Percentiles rank a stretch among this genome's conserved stretches.
Evolutionary conservation across 306 rosid genomes (phyloP).

Genomic region (Crotalaria pallida): DNA sequence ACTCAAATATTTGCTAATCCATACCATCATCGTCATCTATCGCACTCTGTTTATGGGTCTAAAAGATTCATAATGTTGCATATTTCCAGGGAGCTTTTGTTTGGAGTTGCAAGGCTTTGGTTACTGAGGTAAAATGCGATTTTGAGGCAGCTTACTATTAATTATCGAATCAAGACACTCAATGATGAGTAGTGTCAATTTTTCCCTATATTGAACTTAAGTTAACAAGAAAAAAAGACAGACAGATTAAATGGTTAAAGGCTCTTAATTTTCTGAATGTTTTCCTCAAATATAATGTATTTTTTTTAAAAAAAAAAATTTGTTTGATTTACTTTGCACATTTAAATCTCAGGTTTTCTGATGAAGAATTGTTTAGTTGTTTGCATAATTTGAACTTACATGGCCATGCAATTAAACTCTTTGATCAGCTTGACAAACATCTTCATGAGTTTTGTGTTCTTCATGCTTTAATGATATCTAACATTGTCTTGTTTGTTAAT

Average conservation of each 20-base stretch:
- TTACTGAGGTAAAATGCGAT: constrained; percentile 70
- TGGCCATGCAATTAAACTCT: not conserved
- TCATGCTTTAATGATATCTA: constrained; percentile 19
- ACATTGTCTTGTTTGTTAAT: constrained; percentile 12
- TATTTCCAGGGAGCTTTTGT: constrained; percentile 84
- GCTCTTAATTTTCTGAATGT: not conserved
- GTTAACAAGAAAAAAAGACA: not conserved
- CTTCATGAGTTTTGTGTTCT: not conserved
- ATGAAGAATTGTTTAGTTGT: not conserved
- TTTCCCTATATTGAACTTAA: not conserved
- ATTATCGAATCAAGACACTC: not conserved
- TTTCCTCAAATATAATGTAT: not conserved
- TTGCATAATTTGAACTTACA: not conserved
- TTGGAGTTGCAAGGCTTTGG: constrained; percentile 90
- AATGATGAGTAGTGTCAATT: not conserved
- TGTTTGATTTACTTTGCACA: not conserved
- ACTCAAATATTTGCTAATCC: not conserved
- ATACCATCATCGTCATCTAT: not conserved
- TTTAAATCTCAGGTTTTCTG: not conserved
- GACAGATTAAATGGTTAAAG: not conserved
- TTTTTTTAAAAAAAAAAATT: not conserved
- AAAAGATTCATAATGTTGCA: constrained; percentile 10
- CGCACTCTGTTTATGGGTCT: constrained; percentile 13
- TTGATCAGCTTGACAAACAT: constrained; percentile 2
- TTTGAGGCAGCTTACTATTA: constrained; percentile 4